Evolutionary conservation across 2,329 filamentous ascomycete species (phyloP).

Genomic region (Ascochyta pisi): DNA sequence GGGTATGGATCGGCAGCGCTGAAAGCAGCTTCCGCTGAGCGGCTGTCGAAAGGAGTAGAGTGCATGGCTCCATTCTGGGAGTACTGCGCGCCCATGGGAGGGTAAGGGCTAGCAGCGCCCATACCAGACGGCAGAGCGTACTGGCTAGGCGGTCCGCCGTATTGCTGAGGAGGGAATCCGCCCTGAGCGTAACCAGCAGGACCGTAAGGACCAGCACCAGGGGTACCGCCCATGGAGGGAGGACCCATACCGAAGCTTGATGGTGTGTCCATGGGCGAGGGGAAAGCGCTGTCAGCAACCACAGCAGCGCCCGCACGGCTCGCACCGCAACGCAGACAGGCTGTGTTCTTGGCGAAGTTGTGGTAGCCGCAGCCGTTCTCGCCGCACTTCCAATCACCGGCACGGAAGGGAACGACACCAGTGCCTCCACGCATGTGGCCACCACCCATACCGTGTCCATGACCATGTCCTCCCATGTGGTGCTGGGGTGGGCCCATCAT

Average conservation of each 20-base stretch:
- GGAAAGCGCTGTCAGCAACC: conserved; percentile 91
- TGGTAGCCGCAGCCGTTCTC: conserved; percentile 97
- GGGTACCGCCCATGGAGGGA: conserved; percentile 80
- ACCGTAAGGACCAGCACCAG: conserved; percentile 74
- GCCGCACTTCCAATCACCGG: conserved; percentile 98
- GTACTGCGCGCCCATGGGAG: conserved; percentile 77
- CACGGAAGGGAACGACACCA: conserved; percentile 92
- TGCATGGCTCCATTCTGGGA: conserved; percentile 79
- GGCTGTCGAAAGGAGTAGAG: conserved; percentile 89
- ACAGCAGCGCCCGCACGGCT: conserved; percentile 93
- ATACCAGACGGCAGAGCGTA: conserved; percentile 89
- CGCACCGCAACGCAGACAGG: conserved; percentile 93
- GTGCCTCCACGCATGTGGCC: conserved; percentile 75
- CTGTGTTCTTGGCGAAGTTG: conserved; percentile 99
- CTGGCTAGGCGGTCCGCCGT: conserved; percentile 84
- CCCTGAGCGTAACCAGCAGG: conserved; percentile 71
- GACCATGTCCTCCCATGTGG: conserved; percentile 69
- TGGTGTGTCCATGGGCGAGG: conserved; percentile 85
- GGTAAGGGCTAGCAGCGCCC: conserved; percentile 79
- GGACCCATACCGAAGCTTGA: conserved; percentile 86
- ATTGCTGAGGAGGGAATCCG: conserved; percentile 74
- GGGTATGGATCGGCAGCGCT: conserved; percentile 84
- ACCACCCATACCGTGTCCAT: conserved; percentile 55
- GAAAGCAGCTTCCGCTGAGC: conserved; percentile 92
- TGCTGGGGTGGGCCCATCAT: conserved; percentile 63